Base-by-base conservation (phyloP, 1,284 basidiomycete genomes). In the Taiwanofungus camphoratus region DNA sequence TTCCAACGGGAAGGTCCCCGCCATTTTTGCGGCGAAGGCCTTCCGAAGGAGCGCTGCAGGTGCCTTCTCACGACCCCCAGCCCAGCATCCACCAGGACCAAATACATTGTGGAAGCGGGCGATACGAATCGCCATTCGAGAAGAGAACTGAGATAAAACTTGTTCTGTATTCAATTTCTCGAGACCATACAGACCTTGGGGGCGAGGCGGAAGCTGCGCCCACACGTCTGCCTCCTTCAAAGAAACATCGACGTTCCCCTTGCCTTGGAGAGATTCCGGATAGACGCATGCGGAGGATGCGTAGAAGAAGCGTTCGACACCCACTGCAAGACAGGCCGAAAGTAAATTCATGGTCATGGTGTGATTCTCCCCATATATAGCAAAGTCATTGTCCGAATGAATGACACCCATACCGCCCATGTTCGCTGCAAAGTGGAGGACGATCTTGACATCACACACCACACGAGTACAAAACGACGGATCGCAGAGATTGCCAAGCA, bases 321-420 rank as follows among this genome's bases (percentile, higher is more conserved):
- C 63, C 8, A 64, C 64, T 9, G 55, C 51, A 21, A 63, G 42
- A 31, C 64, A 65, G 0, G 73, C 71, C 4, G 53, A 35, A 20
- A 80, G 52, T 22, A 79, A 39, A 44, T 77, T 75, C 6, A 63
- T 39, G 0, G 71, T 74, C 67, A 80, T 79, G 2, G 46, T 22
- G 26, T 73, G 65, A 46, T 81, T 80, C 29, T 71, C 64, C 5
- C 53, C 44, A 50, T 78, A 79, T 16, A 79, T 75, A 19, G 51
- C 48, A 39, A 67, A 60, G 33, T 76, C 73, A 51, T 80, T 81
- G 0, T 53, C 57, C 6, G 59, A 52, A 50, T 79, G 76, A 27
- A 81, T 81, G 0, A 69, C 69, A 2, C 78, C 75, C 76, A 81
- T 80, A 0, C 77, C 76, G 4, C 77, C 77, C 76, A 78, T 79